Conservation (phyloP, 176 grass and related monocot genomes). For the Carex cristatella region DNA sequence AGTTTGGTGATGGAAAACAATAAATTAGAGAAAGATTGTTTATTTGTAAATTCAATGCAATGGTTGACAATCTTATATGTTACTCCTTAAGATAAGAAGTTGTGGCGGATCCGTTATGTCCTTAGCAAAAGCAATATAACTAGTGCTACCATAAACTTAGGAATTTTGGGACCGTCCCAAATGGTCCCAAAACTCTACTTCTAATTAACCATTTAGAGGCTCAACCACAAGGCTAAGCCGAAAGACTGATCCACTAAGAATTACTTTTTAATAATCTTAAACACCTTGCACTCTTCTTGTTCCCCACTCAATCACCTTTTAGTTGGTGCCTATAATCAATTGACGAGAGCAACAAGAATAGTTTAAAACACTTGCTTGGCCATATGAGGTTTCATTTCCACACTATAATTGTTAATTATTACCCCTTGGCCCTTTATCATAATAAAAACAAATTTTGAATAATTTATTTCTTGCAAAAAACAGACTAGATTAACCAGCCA, state of each 20-base stretch:
- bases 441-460: not conserved
- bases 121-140: slow-evolving; percentile 12
- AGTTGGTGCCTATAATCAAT: slow-evolving; percentile 1
- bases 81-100: slow-evolving; percentile 6
- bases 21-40: slow-evolving; percentile 9
- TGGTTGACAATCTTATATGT: slow-evolving; percentile 1
- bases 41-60: not conserved
- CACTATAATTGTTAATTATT: not conserved
- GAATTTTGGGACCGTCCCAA: not conserved
- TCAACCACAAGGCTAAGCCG: slow-evolving; percentile 10
- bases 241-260: slow-evolving; percentile 25
- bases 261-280: slow-evolving; percentile 18
- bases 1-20: slow-evolving; percentile 16
- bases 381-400: not conserved
- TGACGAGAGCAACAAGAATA: not conserved
- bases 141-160: not conserved
- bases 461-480: not conserved
- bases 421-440: not conserved
- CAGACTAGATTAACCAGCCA: not conserved
- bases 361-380: not conserved
- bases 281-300: slow-evolving; percentile 21
- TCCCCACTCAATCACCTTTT: slow-evolving; percentile 21
- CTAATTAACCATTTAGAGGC: slow-evolving; percentile 17
- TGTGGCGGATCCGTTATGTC: not conserved
- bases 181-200: slow-evolving; percentile 21